Evolutionary conservation across 306 rosid genomes (phyloP), one percentile per base, ranked within the genome.

Genomic region (Sophora flavescens): DNA sequence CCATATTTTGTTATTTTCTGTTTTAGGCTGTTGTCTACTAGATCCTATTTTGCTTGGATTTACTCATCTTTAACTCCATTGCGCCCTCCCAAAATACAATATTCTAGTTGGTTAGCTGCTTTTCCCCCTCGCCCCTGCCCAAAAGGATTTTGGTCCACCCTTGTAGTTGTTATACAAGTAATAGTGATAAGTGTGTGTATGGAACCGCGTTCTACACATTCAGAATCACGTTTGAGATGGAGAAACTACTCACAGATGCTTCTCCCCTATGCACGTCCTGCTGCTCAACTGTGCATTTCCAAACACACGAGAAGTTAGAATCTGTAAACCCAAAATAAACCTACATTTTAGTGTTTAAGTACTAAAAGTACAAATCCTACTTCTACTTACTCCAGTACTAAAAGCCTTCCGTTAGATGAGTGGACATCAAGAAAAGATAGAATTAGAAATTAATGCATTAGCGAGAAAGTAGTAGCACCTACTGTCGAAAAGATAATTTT

Each of bases 1-100:
- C 73, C 80, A 17, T 47, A 41, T 33, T 52, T 59, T 83, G 48
- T 61, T 33, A 75, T 10, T 62, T 70, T 68, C 63, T 68, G 14
- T 18, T 71, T 28, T 79, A 30, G 62, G 67, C 26, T 68, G 17
- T 48, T 41, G 18, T 58, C n/a, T 26, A 52, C 7, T 36, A 11
- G 11, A 61, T 61, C 62, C 13, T 78, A n/a, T 58, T 35, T 62
- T 62, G 48, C 6, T 61, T 62, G 13, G 13, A 63, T 36, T 36
- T 13, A 35, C 7, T 14, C 67, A 5, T 16, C 6, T 6, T 45
- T 5, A 22, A 22, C 22, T 22, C 22, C 22, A 1, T 1, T 22
- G 22, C 22, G 22, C 22, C 22, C 22, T 22, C 22, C 22, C 22
- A 22, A 22, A 22, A 22, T 22, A 22, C 22, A 22, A 30, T 30